Percentiles rank a stretch among this genome's conserved stretches.
phyloP scores from a whole-genome alignment of 176 grass and related monocot genomes.

The Secale cereale region DNA sequence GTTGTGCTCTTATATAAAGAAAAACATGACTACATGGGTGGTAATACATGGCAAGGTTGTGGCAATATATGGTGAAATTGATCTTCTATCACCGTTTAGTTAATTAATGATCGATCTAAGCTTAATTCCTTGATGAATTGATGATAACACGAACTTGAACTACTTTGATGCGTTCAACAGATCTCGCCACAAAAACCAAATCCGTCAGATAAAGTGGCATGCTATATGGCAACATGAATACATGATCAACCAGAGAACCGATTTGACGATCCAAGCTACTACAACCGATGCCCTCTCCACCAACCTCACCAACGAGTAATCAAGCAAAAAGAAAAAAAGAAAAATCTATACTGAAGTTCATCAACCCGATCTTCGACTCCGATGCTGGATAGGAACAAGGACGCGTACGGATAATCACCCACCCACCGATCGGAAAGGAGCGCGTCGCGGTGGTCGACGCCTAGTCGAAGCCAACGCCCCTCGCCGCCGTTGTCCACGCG shows the following conservation, averaged over 20 bases:
- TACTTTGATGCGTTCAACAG: background rate
- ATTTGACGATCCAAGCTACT: background rate
- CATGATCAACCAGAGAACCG: background rate
- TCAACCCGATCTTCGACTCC: background rate
- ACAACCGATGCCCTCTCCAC: background rate
- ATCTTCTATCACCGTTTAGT: too few species aligned
- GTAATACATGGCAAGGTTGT: background rate
- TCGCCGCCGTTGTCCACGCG: background rate
- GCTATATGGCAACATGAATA: background rate
- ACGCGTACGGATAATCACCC: background rate
- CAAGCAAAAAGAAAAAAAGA: background rate
- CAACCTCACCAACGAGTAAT: background rate
- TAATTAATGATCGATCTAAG: background rate
- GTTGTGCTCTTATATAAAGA: background rate
- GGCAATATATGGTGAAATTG: background rate
- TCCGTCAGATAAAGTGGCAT: background rate
- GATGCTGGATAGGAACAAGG: background rate
- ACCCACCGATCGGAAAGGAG: background rate
- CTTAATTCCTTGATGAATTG: background rate
- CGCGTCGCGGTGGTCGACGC: background rate
- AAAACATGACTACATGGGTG: background rate
- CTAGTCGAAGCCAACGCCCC: constrained; percentile 24
- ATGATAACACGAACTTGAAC: background rate
- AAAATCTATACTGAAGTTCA: background rate
- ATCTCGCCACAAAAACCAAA: background rate